Percentiles rank a stretch among this genome's conserved stretches.
Evolutionary conservation across 2,329 filamentous ascomycete species (phyloP).

Genomic region (Colletotrichum horii): DNA sequence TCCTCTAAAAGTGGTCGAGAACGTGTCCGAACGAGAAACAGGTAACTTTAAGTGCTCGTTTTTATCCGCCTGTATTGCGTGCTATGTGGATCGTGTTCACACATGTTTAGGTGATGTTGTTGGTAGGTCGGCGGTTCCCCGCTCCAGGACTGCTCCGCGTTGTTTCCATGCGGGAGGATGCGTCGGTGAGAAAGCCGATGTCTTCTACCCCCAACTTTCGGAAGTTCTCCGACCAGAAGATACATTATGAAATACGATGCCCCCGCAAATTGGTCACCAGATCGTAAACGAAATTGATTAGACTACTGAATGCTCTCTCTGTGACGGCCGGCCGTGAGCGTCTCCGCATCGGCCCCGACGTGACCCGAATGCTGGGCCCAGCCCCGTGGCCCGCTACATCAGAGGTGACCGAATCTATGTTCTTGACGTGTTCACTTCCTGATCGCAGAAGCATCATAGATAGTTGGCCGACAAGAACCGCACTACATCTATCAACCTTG

Average conservation of each 20-base stretch:
- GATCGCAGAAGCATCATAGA: neutral
- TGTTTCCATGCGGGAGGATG: neutral
- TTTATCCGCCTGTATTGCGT: neutral
- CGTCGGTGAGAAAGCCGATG: slow-evolving; percentile 9
- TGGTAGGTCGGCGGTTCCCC: neutral
- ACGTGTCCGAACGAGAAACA: neutral
- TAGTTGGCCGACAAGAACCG: neutral
- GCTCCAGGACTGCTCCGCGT: neutral
- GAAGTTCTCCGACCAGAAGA: neutral
- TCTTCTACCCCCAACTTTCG: neutral
- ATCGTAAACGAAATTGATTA: neutral
- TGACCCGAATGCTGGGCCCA: neutral
- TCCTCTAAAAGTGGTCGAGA: neutral
- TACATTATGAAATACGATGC: neutral
- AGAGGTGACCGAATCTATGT: neutral
- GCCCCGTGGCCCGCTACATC: neutral
- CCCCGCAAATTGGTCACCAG: neutral
- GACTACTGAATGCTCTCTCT: neutral
- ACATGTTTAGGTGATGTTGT: neutral
- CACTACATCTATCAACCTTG: neutral
- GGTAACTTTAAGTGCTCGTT: neutral
- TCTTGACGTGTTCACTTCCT: neutral
- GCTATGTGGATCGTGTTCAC: neutral
- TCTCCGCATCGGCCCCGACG: neutral
- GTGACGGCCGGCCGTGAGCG: neutral